Evolutionary conservation across 805 yeast species (phyloP), one percentile per base, ranked within the genome.

Genomic region (Lipomyces sp.): DNA sequence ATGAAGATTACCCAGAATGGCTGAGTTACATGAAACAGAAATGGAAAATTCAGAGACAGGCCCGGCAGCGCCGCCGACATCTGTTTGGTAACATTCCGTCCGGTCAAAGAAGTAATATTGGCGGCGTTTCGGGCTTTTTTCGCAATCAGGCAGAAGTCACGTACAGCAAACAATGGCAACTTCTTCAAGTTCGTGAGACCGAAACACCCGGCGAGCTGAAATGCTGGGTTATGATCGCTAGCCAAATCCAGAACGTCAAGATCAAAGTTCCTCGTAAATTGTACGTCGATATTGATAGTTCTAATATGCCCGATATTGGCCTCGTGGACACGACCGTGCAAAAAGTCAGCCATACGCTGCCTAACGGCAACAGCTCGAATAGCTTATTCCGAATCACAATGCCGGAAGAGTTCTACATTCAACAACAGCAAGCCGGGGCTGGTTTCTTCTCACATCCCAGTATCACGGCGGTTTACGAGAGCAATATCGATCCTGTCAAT

Each of bases 131-230:
- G 7, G 84, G 84, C 29, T 83, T 92, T 81, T 80, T 92, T 54
- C 84, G 90, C 60, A 84, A 85, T 60, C 95, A 90, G 73, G 96
- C 96, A 0, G 97, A 89, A 74, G 65, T 67, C 11, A 84, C 82
- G 53, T 87, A 89, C 73, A 89, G 91, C 8, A 82, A 90, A 0
- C 84, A 87, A 39, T 95, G 99, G 99, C 92, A 92, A 69, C 82
- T 95, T 48, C 77, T 95, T 45, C 92, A 92, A 71, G 87, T 90
- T 73, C 84, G 84, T 66, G 73, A 77, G 8, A 87, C 87, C 53
- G 80, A 82, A 0, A 76, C 72, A 53, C 89, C 91, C 0, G 98
- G 98, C n/a, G 88, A 85, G 60, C 80, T 94, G 37, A 87, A 86
- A 65, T 97, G 90, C 0, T 85, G 82, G 74, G 92, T 88, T 0